Evolutionary conservation across 2,329 filamentous ascomycete genomes (phyloP).

Genomic region (Diplodia mutila): DNA sequence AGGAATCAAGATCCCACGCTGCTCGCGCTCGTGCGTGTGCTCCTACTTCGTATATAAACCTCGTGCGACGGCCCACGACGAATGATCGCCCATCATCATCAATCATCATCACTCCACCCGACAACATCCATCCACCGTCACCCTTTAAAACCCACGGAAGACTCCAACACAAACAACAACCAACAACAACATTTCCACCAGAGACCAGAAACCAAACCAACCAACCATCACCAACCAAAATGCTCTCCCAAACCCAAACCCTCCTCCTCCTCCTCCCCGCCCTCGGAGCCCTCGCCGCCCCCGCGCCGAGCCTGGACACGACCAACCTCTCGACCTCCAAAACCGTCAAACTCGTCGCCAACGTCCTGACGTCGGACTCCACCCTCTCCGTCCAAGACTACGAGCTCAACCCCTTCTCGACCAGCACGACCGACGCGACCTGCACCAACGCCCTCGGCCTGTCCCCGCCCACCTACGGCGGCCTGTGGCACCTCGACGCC

Average conservation of each 20-base stretch:
- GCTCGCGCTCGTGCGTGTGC: too few species aligned
- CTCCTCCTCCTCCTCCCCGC: background rate
- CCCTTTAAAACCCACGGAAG: too few species aligned
- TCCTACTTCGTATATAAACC: too few species aligned
- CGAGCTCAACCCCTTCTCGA: background rate
- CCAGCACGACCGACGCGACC: background rate
- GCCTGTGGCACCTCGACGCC: background rate
- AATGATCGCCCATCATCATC: too few species aligned
- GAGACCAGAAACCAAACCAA: background rate
- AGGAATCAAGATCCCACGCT: too few species aligned
- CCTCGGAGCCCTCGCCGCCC: background rate
- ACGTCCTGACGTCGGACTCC: background rate
- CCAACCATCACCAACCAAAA: background rate
- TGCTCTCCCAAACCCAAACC: background rate
- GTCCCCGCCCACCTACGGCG: background rate
- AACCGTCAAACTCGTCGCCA: background rate
- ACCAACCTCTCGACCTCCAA: slow-evolving; percentile 4
- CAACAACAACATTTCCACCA: background rate
- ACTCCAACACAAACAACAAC: background rate
- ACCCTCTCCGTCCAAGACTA: background rate
- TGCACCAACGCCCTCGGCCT: background rate
- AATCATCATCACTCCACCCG: too few species aligned
- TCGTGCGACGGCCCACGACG: too few species aligned
- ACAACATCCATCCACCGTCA: too few species aligned
- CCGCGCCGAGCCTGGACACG: background rate